Base-by-base conservation (phyloP, 2,329 filamentous ascomycete genomes). In the Leptographium procerum region DNA sequence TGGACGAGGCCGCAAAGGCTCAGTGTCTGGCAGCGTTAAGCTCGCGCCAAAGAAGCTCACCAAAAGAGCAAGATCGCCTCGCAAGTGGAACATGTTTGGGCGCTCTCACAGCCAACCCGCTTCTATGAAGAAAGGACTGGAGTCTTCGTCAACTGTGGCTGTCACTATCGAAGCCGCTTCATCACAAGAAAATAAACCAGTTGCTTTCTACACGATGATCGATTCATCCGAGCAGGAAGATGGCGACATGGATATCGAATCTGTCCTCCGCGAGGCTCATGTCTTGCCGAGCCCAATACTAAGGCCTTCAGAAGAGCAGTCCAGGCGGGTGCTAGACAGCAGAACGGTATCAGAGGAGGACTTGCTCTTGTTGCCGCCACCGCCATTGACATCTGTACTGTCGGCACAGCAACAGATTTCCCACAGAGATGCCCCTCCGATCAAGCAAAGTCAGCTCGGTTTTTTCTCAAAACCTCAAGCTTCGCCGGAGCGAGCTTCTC, bases 71-170 rank as follows among this genome's bases (percentile, higher is more conserved):
- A 77, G 74, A 50, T 82, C 80, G 29, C 81, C 82, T 28, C 76
- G 79, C 9, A 84, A 79, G 63, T 86, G 83, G 83, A 85, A 84
- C 62, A 67, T 85, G 14, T 86, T 86, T 63, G 76, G 82, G 54
- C 75, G 81, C 52, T 79, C 79, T 0, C 78, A 81, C 33, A 75
- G 69, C 40, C 71, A 75, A 48, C 65, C 74, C 3, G 66, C 68
- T 7, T 63, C 61, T 4, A 56, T 65, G 3, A 77, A 75, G 59
- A 74, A 73, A 60, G 72, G 72, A 52, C 65, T 71, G 6, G 71
- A 74, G 28, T 66, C 69, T 9, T 64, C 69, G 7, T 64, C 69
- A 4, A 64, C 70, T 2, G 73, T 80, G n/a, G 66, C 76, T 0
- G 75, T 77, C 2, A 73, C 79, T 1, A 74, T 79, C n/a, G 74